phyloP scores from a whole-genome alignment of 2,329 filamentous ascomycete genomes.

The Gliomastix tumulicola region DNA sequence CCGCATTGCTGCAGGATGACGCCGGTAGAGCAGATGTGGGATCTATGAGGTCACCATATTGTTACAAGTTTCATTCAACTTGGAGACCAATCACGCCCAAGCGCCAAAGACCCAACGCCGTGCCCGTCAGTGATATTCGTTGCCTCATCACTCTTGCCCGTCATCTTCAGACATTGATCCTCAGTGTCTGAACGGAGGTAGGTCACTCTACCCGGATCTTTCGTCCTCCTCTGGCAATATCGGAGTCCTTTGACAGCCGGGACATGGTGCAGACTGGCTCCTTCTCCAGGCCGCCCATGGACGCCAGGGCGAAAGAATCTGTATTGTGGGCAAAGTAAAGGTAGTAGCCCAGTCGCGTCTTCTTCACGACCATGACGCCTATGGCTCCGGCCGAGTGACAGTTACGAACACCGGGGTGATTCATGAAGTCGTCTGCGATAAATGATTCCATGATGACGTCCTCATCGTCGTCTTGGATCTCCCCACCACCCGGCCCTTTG shows the following conservation, averaged over 20 bases:
- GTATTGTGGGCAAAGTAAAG: constrained; percentile 97
- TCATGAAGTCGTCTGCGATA: constrained; percentile 86
- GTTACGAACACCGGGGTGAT: constrained; percentile 74
- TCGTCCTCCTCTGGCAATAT: constrained; percentile 48
- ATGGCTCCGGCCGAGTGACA: constrained; percentile 83
- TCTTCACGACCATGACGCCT: constrained; percentile 86
- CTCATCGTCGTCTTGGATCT: constrained; percentile 67
- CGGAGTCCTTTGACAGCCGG: constrained; percentile 49
- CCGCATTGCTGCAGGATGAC: too few species aligned
- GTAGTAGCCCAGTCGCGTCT: constrained; percentile 66
- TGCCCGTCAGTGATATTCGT: too few species aligned
- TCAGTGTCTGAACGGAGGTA: background rate
- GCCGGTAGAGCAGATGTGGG: too few species aligned
- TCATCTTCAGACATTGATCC: constrained; percentile 21
- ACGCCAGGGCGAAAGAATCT: constrained; percentile 78
- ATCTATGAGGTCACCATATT: too few species aligned
- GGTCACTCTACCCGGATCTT: constrained; percentile 30
- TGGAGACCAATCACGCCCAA: too few species aligned
- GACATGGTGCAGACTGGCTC: constrained; percentile 84
- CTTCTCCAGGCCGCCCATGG: constrained; percentile 74
- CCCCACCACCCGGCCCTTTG: constrained; percentile 51
- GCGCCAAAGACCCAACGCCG: too few species aligned
- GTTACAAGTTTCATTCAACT: too few species aligned
- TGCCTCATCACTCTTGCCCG: too few species aligned
- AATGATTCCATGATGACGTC: constrained; percentile 67